A percentile compares a stretch with the other conserved stretches of the same genome.
Conservation (phyloP, 768 basidiomycete genomes). For the Mycena rebaudengoi region DNA sequence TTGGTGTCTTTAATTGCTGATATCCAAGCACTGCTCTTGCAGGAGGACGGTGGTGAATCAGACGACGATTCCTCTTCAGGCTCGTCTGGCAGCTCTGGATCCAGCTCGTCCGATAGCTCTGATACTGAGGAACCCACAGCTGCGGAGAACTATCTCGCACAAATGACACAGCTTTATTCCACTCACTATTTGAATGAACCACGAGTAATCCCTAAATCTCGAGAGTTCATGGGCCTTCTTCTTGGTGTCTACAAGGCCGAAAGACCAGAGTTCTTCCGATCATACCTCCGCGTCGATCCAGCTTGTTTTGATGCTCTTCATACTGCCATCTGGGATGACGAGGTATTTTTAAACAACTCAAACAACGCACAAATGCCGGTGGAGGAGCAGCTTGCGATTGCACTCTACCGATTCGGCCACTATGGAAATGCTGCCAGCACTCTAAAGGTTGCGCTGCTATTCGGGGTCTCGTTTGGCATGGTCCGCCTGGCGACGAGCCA, state of each 20-base stretch:
- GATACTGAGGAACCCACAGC: background rate
- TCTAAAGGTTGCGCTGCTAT: conserved; percentile 7
- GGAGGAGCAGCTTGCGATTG: conserved; percentile 24
- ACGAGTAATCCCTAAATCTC: background rate
- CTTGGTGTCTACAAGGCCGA: background rate
- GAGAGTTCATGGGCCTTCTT: background rate
- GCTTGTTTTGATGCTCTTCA: conserved; percentile 34
- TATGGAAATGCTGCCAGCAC: conserved; percentile 28
- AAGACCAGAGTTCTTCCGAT: conserved; percentile 14
- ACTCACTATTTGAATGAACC: background rate
- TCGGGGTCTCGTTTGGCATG: conserved; percentile 20
- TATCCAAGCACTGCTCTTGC: too few species aligned
- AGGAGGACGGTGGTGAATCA: too few species aligned
- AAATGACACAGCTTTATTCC: background rate
- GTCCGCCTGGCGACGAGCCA: conserved; percentile 20
- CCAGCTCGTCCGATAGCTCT: too few species aligned
- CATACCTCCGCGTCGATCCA: conserved; percentile 33
- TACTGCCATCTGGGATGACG: conserved; percentile 24
- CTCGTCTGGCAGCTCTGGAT: too few species aligned
- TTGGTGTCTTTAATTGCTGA: too few species aligned
- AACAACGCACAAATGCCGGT: conserved; percentile 37
- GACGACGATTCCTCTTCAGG: too few species aligned
- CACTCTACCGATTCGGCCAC: conserved; percentile 24
- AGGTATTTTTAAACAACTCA: conserved; percentile 38
- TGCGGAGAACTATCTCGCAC: background rate